Conservation (phyloP, 805 yeast genomes). For the Danielia reshetovae region DNA sequence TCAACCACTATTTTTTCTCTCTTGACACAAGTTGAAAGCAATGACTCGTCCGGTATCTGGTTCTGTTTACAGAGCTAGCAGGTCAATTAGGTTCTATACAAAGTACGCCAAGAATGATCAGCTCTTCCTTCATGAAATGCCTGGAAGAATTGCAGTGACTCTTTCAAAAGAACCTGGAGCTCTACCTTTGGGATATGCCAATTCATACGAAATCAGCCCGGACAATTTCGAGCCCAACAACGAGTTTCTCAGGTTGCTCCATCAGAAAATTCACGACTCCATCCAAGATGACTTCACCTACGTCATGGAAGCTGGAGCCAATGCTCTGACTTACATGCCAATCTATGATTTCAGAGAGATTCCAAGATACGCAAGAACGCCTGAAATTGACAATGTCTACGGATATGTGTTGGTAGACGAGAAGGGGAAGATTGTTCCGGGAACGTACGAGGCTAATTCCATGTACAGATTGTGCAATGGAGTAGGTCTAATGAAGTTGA, state of each 20-base stretch:
- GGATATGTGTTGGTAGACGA: slow-evolving; percentile 64
- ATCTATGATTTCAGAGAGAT: slow-evolving; percentile 65
- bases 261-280: slow-evolving; percentile 23
- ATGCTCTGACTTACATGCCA: slow-evolving; percentile 57
- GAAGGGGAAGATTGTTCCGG: slow-evolving; percentile 51
- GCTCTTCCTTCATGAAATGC: slow-evolving; percentile 12
- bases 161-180: slow-evolving; percentile 20
- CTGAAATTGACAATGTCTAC: slow-evolving; percentile 65
- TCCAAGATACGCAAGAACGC: slow-evolving; percentile 62
- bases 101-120: slow-evolving; percentile 8
- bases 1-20: too few species aligned
- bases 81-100: slow-evolving; percentile 1
- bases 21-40: too few species aligned
- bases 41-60: too few species aligned
- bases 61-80: not conserved
- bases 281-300: slow-evolving; percentile 44
- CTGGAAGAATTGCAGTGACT: slow-evolving; percentile 14
- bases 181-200: slow-evolving; percentile 21
- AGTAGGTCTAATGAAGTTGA: slow-evolving; percentile 15
- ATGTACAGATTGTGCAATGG: slow-evolving; percentile 52
- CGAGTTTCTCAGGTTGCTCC: slow-evolving; percentile 25
- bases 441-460: slow-evolving; percentile 53
- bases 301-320: slow-evolving; percentile 52
- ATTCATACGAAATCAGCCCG: slow-evolving; percentile 16
- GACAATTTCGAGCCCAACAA: slow-evolving; percentile 23